Conservation (phyloP, 129 eudicot genomes). For the Silybum marianum region DNA sequence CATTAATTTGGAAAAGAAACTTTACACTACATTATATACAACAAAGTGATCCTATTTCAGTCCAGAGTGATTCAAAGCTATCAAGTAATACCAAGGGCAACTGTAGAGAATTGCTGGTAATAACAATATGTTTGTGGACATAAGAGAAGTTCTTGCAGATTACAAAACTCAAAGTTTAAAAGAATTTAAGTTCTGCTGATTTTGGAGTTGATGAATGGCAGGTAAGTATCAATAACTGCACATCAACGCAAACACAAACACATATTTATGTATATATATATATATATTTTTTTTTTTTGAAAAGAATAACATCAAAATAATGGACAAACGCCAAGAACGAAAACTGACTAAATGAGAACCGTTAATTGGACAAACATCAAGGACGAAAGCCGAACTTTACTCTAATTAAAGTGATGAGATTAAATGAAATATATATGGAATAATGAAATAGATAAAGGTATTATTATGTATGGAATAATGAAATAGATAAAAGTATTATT, state of each 20-base stretch:
- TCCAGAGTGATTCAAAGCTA: conserved; percentile 6
- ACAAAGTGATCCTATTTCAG: too few relatives aligned
- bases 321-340: background rate
- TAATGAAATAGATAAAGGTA: too few relatives aligned
- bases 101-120: background rate
- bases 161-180: background rate
- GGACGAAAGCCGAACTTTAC: background rate
- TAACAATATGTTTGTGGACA: background rate
- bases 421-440: background rate
- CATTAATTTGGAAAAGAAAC: too few relatives aligned
- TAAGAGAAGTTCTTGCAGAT: background rate
- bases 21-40: too few relatives aligned
- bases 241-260: too few relatives aligned
- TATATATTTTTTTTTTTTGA: too few relatives aligned
- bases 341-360: background rate
- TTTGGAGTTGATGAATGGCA: too few relatives aligned
- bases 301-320: too few relatives aligned
- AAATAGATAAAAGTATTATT: background rate
- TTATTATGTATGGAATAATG: background rate
- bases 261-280: too few relatives aligned
- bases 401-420: background rate
- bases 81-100: conserved; percentile 2
- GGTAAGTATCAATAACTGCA: too few relatives aligned
- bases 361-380: background rate
- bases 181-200: background rate